A percentile compares a stretch with the other conserved stretches of the same genome.
Evolutionary conservation across 352 stramenopile genomes (phyloP).

Genomic region (Phytophthora multivora): DNA sequence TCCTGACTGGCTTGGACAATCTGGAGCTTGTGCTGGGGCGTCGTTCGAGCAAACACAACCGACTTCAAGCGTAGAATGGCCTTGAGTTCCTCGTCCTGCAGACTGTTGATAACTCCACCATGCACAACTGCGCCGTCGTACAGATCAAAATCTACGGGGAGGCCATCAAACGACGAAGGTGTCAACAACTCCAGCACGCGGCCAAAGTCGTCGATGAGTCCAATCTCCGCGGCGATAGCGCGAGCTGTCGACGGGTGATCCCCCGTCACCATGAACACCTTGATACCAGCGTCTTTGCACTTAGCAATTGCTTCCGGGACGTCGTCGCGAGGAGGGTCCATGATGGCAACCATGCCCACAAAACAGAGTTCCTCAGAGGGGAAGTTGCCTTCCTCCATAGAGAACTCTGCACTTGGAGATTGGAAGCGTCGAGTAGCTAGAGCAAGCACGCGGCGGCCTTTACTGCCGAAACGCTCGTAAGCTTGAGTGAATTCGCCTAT

Average conservation of each 20-base stretch:
- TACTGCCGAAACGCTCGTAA: constrained; percentile 50
- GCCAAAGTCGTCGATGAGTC: constrained; percentile 64
- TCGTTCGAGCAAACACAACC: constrained; percentile 95
- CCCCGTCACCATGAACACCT: constrained; percentile 93
- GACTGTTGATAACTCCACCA: constrained; percentile 34
- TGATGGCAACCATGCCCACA: constrained; percentile 92
- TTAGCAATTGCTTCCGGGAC: constrained; percentile 76
- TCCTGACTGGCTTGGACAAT: constrained; percentile 29
- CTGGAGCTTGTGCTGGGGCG: constrained; percentile 41
- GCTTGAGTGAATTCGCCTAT: constrained; percentile 52
- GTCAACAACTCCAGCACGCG: constrained; percentile 29
- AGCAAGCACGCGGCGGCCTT: constrained; percentile 52
- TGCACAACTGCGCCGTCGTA: constrained; percentile 74
- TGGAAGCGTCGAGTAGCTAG: constrained; percentile 45
- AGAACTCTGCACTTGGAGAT: constrained; percentile 24
- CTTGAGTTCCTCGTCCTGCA: constrained; percentile 39
- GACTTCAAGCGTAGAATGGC: constrained; percentile 44
- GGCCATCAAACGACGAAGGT: not conserved
- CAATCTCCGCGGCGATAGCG: constrained; percentile 84
- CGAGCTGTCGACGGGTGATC: constrained; percentile 88
- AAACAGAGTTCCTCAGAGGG: constrained; percentile 57
- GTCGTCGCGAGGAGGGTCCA: constrained; percentile 89
- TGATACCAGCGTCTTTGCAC: constrained; percentile 86
- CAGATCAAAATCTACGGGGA: constrained; percentile 33
- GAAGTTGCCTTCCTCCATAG: constrained; percentile 46